Base-by-base conservation (phyloP, 805 yeast genomes). In the Ogataea polymorpha region DNA sequence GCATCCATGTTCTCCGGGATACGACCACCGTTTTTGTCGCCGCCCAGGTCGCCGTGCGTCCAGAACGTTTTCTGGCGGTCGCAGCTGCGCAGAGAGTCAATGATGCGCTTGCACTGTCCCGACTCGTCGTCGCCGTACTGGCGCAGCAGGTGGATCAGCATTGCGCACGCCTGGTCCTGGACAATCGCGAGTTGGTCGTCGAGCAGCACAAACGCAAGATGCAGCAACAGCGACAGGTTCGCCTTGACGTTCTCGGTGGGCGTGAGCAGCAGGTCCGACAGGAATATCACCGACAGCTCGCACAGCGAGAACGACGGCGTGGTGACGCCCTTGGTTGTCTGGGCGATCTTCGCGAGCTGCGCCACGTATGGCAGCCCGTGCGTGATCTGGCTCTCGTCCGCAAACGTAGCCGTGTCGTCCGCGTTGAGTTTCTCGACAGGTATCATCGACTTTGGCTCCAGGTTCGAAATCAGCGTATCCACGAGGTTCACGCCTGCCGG, bases 371-470 rank as follows among this genome's bases (percentile, higher is more conserved):
- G 95, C 44, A 80, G 74, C 6, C 44, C 56, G 1, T 39, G 33
- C 11, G 36, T 27, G 21, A 41, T 29, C n/a, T 40, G 41, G 8
- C 45, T 46, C 18, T 41, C 41, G 8, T 44, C 42, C 16, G 34
- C 53, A 33, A 11, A 40, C 23, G 31, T 41, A 41, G 32, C 37
- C 5, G 32, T 25, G n/a, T 37, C 42, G 7, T 28, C 26, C 11
- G 33, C 23, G 28, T 27, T 29, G 23, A 41, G 28, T 18, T 39
- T 50, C 28, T 55, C 63, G 13, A 39, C 39, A 1, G 96, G 96
- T n/a, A 93, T 81, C 95, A 91, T 88, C 5, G 82, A 71, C 50
- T 80, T 84, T 2, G 98, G 97, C 50, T 85, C 86, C 32, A 93
- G 66, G 50, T 86, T 83, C 4, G 68, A 67, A 17, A 89, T 66